Conservation (phyloP, 2,329 filamentous ascomycete species). For the Curvularia verruculosa region DNA sequence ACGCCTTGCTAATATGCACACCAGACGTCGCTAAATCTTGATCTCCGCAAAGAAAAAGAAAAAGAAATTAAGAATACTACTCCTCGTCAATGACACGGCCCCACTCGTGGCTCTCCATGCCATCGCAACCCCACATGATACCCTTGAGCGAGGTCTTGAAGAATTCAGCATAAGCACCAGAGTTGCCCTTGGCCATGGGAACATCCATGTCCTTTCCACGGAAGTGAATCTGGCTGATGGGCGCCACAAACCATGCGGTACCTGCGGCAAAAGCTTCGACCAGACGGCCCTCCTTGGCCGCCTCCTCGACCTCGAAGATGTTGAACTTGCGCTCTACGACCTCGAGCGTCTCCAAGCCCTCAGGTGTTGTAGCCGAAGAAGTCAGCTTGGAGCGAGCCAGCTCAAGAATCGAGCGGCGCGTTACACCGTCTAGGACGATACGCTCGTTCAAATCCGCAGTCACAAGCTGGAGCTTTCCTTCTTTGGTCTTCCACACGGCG, state of each 20-base stretch:
- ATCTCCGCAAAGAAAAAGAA: not conserved
- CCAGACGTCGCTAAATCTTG: not conserved
- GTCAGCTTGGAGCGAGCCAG: conserved; percentile 69
- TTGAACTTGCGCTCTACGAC: conserved; percentile 83
- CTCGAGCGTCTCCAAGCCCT: conserved; percentile 59
- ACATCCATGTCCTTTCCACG: conserved; percentile 52
- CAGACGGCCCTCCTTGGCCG: conserved; percentile 74
- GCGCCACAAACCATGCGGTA: conserved; percentile 68
- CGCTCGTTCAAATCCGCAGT: conserved; percentile 83
- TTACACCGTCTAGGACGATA: conserved; percentile 87
- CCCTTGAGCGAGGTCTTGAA: conserved; percentile 56
- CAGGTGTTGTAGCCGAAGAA: conserved; percentile 24
- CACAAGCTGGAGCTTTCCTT: conserved; percentile 71
- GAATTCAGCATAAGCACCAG: conserved; percentile 50
- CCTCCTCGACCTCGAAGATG: conserved; percentile 77
- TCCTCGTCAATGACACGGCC: conserved; percentile 53
- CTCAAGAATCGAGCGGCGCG: conserved; percentile 79
- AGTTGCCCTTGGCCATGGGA: conserved; percentile 50
- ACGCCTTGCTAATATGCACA: conserved; percentile 1
- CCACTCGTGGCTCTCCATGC: conserved; percentile 55
- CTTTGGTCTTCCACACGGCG: conserved; percentile 73
- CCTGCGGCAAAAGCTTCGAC: conserved; percentile 86
- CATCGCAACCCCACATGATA: conserved; percentile 57
- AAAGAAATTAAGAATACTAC: not conserved
- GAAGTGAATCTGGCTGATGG: conserved; percentile 55